Evolutionary conservation across 495 filamentous ascomycete genomes (phyloP).

Genomic region (Bacidia gigantensis): DNA sequence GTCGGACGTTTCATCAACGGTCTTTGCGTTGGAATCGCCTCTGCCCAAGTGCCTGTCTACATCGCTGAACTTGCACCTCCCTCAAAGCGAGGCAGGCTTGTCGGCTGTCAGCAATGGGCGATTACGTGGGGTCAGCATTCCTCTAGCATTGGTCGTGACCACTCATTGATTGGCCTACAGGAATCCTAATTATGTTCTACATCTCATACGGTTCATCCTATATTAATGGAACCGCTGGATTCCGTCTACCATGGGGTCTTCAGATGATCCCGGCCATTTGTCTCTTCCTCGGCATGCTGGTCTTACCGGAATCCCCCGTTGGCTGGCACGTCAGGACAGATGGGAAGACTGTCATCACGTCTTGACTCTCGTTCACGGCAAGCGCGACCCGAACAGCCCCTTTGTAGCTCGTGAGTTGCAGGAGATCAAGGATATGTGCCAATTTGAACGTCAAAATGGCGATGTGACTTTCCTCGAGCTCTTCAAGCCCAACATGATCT

Average conservation of each 20-base stretch:
- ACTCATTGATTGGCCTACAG: too few species aligned
- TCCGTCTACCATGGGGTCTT: slow-evolving; percentile 62
- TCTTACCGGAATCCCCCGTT: slow-evolving; percentile 63
- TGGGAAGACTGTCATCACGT: slow-evolving; percentile 57
- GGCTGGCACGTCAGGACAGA: slow-evolving; percentile 60
- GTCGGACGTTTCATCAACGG: slow-evolving; percentile 59
- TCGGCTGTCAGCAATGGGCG: slow-evolving; percentile 61
- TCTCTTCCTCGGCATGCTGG: slow-evolving; percentile 52
- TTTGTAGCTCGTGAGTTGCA: slow-evolving; percentile 50
- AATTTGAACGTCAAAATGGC: slow-evolving; percentile 47
- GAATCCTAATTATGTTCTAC: slow-evolving; percentile 51
- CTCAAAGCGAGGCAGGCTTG: slow-evolving; percentile 64
- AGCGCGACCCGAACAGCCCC: slow-evolving; percentile 43
- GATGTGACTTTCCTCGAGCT: slow-evolving; percentile 43
- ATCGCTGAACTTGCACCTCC: slow-evolving; percentile 67
- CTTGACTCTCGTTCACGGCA: slow-evolving; percentile 52
- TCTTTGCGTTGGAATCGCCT: slow-evolving; percentile 61
- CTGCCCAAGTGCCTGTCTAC: slow-evolving; percentile 64
- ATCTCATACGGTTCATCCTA: slow-evolving; percentile 66
- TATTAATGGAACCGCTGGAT: slow-evolving; percentile 46
- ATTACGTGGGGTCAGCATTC: slow-evolving; percentile 70
- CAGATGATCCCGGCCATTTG: slow-evolving; percentile 59
- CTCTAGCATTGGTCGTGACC: too few species aligned
- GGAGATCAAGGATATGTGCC: slow-evolving; percentile 51
- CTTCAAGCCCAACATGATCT: slow-evolving; percentile 46